Evolutionary conservation across 345 rosid species (phyloP).

Genomic region (Turritis glabra): DNA sequence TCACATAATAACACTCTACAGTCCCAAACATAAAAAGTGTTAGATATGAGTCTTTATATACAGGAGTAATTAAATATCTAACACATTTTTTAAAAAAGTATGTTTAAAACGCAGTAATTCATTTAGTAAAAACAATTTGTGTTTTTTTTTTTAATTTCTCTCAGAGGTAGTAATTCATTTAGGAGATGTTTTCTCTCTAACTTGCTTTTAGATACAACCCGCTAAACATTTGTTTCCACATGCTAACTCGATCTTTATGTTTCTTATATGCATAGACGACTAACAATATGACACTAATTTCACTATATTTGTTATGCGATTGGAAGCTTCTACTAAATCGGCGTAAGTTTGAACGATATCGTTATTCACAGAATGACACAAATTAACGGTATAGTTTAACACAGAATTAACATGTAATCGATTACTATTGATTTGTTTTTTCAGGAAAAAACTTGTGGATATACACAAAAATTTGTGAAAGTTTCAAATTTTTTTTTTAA

Average conservation of each 20-base stretch:
- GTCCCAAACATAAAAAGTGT: no score
- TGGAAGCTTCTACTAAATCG: not conserved
- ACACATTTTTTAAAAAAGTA: no score
- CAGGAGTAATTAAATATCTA: no score
- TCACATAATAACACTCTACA: not conserved
- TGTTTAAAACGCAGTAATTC: no score
- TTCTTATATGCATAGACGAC: no score
- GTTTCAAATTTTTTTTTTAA: not conserved
- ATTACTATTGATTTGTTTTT: not conserved
- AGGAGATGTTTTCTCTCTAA: no score
- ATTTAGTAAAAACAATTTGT: no score
- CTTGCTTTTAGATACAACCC: no score
- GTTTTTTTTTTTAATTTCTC: no score
- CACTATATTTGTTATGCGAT: not conserved
- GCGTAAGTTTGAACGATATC: not conserved
- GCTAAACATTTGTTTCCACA: not conserved
- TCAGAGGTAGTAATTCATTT: no score
- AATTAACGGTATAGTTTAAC: not conserved
- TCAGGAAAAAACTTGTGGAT: not conserved
- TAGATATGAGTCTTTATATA: no score
- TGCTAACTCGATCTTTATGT: not conserved
- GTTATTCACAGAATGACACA: no score
- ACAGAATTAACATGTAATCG: not conserved
- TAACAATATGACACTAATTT: not conserved
- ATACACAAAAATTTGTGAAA: not conserved